These are phyloP conservation scores for Pestalotiopsis sp. DNA, from an alignment of 2,329 filamentous ascomycete genomes.

Conservation along the genomic window DNA sequence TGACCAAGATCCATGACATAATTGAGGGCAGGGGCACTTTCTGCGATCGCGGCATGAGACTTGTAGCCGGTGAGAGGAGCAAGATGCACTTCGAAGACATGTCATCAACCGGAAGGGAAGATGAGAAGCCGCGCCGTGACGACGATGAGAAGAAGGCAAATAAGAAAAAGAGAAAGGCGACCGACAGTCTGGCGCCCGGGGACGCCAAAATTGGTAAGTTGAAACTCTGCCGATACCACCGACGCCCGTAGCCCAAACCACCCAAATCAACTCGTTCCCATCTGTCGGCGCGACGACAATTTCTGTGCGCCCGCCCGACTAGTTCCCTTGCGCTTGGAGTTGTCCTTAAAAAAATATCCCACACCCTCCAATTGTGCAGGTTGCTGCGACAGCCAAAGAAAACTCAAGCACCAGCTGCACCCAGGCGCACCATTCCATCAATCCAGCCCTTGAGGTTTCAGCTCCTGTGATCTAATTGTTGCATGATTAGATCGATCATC, in stretches of 20 bases:
- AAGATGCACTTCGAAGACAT: constrained; percentile 64
- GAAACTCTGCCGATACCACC: background rate
- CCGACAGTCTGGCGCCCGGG: constrained; percentile 59
- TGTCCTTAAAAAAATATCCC: no score
- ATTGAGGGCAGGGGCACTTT: constrained; percentile 69
- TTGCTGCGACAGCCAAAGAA: background rate
- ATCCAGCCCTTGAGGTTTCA: background rate
- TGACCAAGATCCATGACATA: constrained; percentile 66
- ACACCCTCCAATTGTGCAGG: background rate
- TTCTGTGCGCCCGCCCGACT: background rate
- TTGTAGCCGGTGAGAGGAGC: constrained; percentile 62
- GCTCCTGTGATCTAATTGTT: background rate
- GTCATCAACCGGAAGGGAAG: constrained; percentile 48
- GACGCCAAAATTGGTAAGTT: constrained; percentile 44
- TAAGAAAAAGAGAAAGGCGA: constrained; percentile 79
- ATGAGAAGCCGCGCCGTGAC: constrained; percentile 52
- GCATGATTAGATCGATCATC: constrained; percentile 52
- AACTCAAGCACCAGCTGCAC: background rate
- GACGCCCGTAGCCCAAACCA: background rate
- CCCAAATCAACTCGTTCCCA: background rate
- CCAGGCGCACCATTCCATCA: background rate
- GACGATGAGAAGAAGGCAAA: constrained; percentile 62
- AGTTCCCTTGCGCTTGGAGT: no score
- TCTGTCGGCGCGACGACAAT: background rate
- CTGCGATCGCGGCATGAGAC: constrained; percentile 75